Percentiles rank a stretch among this genome's conserved stretches.
phyloP scores from a whole-genome alignment of 192 early-diverging fungal species.

The Helicostylum pulchrum region DNA sequence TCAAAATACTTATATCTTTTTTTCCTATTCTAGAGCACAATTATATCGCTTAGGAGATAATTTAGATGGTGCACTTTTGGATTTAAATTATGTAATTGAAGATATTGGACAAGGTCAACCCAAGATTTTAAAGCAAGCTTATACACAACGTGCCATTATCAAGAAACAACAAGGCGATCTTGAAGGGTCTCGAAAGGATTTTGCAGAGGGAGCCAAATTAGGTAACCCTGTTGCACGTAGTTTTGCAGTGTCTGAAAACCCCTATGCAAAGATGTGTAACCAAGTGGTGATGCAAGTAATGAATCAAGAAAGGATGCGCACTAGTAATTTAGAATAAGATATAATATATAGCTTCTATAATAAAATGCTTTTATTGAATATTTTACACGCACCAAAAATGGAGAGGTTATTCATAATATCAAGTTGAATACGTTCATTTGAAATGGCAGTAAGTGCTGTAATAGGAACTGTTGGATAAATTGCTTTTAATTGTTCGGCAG shows the following conservation, averaged over 20 bases:
- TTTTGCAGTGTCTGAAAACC: slow-evolving; percentile 47
- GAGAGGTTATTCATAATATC: slow-evolving; percentile 2
- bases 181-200: slow-evolving; percentile 43
- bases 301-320: slow-evolving; percentile 19
- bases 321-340: neutral
- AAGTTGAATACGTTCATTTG: neutral
- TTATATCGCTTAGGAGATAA: slow-evolving; percentile 44
- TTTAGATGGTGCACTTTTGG: slow-evolving; percentile 33
- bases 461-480: neutral
- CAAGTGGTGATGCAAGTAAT: slow-evolving; percentile 37
- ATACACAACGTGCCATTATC: slow-evolving; percentile 50
- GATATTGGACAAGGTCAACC: slow-evolving; percentile 36
- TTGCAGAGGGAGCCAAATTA: slow-evolving; percentile 42
- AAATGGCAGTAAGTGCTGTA: neutral
- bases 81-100: slow-evolving; percentile 44
- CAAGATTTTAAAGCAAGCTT: slow-evolving; percentile 46
- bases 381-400: neutral
- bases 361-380: slow-evolving; percentile 5
- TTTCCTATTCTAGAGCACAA: slow-evolving; percentile 36
- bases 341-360: neutral
- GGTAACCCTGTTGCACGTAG: slow-evolving; percentile 49
- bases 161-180: slow-evolving; percentile 41
- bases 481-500: neutral
- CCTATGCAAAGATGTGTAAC: slow-evolving; percentile 42
- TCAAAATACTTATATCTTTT: too few species aligned